Evolutionary conservation across 2,329 filamentous ascomycete genomes (phyloP).

Genomic region (Aspergillus pseudoterreus): DNA sequence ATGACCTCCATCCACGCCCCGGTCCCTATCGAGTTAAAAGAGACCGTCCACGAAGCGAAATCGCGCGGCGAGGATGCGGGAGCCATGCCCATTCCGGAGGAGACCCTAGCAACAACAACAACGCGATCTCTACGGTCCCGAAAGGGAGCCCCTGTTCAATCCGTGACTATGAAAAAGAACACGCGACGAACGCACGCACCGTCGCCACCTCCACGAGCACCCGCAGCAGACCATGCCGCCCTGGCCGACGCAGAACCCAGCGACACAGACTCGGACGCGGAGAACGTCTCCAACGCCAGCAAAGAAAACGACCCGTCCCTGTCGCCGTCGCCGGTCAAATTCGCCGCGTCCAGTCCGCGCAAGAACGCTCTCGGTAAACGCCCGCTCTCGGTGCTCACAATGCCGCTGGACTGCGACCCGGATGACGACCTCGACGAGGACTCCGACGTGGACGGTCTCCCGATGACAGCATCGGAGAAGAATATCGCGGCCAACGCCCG

Average conservation of each 20-base stretch:
- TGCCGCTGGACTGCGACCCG: constrained; percentile 23
- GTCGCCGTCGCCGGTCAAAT: constrained; percentile 35
- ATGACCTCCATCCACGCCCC: constrained; percentile 62
- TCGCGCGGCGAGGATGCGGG: constrained; percentile 49
- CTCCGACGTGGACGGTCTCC: constrained; percentile 17
- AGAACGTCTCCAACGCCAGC: constrained; percentile 28
- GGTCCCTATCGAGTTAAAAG: constrained; percentile 45
- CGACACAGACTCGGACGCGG: constrained; percentile 25
- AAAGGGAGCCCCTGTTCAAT: constrained; percentile 15
- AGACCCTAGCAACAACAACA: constrained; percentile 8
- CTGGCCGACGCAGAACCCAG: constrained; percentile 12
- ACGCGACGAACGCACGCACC: constrained; percentile 12
- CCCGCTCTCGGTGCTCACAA: constrained; percentile 40
- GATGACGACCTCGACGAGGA: constrained; percentile 20
- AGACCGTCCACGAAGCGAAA: constrained; percentile 52
- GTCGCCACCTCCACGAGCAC: constrained; percentile 5
- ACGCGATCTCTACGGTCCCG: constrained; percentile 9
- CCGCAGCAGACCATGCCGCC: constrained; percentile 7
- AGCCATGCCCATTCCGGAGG: constrained; percentile 19
- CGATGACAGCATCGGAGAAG: constrained; percentile 35
- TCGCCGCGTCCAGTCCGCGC: constrained; percentile 33
- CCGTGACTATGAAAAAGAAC: constrained; percentile 31
- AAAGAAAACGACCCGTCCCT: constrained; percentile 50
- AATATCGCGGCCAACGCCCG: constrained; percentile 39
- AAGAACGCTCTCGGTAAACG: constrained; percentile 39